Evolutionary conservation across 345 rosid species (phyloP), one percentile per base, ranked within the genome.

Genomic region (Adansonia digitata): DNA sequence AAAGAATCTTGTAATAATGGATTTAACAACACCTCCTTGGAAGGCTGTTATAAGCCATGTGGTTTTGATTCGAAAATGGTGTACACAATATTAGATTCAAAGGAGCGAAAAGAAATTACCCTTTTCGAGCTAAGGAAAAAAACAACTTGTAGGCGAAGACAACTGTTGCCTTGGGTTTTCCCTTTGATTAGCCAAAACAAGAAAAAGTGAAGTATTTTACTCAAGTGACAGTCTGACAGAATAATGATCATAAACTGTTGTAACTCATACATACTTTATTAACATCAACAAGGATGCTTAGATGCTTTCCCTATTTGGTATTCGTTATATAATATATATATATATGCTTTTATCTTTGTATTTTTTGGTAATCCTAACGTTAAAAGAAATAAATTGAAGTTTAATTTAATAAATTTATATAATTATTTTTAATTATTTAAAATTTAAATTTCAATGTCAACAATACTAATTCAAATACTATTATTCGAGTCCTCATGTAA

Each of bases 101-200:
- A 83, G 81, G 12, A 22, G 74, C n/a, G 46, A 69, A 81, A 81
- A 82, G 80, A 82, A 78, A 71, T 2, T 27, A 70, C 45, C 69
- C 79, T 80, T 81, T 42, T 17, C 39, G 49, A 69, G 72, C 37
- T 66, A 45, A 7, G 13, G 4, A 20, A 22, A 53, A 18, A 49
- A 15, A 15, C 55, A 80, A 77, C 86, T 80, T 82, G 57, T 15
- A 69, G 81, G 26, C 37, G 60, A 86, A 86, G 84, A 76, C 60
- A 77, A 52, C 49, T 31, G 6, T 46, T 43, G 14, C 6, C 6
- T 63, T 64, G 64, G 65, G 43, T 62, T 71, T 69, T 53, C 55
- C 64, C 37, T 39, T 72, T 82, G 84, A 84, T 82, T 80, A 80
- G 84, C 86, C 85, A 78, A 78, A 78, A 86, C 84, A 84, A 80